Percentiles rank a stretch among this genome's conserved stretches.
phyloP scores from a whole-genome alignment of 163 green algal species.

The Chloromonas sp. region DNA sequence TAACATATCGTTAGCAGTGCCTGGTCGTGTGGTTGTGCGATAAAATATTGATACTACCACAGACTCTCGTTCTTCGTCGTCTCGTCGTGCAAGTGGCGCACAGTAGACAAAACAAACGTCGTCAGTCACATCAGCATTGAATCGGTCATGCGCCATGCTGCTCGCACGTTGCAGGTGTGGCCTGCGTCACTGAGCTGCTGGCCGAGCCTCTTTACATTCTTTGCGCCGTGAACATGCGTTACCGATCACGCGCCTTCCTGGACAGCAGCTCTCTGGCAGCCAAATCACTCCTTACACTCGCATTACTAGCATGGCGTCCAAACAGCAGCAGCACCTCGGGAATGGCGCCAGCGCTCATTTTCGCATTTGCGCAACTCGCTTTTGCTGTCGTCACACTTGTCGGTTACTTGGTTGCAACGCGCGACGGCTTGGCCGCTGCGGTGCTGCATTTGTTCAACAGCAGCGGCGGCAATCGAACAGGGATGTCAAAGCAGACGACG shows the following conservation, averaged over 20 bases:
- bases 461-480: background rate
- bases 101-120: too few species aligned
- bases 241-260: conserved; percentile 55
- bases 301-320: conserved; percentile 28
- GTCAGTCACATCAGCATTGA: too few species aligned
- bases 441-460: background rate
- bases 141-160: too few species aligned
- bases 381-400: conserved; percentile 25
- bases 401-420: background rate
- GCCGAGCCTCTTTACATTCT: conserved; percentile 85
- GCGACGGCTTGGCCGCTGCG: background rate
- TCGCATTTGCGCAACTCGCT: conserved; percentile 43
- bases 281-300: conserved; percentile 45
- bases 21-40: too few species aligned
- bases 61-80: too few species aligned
- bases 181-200: conserved; percentile 73
- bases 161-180: conserved; percentile 40
- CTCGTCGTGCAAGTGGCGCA: too few species aligned
- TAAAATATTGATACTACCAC: too few species aligned
- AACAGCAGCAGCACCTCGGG: background rate
- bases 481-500: background rate
- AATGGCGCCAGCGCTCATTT: conserved; percentile 32
- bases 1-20: too few species aligned
- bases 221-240: conserved; percentile 49
- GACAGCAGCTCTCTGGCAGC: conserved; percentile 57